Conservation (phyloP, 2,329 filamentous ascomycete genomes). For the Ophiostoma himal-ulmi region DNA sequence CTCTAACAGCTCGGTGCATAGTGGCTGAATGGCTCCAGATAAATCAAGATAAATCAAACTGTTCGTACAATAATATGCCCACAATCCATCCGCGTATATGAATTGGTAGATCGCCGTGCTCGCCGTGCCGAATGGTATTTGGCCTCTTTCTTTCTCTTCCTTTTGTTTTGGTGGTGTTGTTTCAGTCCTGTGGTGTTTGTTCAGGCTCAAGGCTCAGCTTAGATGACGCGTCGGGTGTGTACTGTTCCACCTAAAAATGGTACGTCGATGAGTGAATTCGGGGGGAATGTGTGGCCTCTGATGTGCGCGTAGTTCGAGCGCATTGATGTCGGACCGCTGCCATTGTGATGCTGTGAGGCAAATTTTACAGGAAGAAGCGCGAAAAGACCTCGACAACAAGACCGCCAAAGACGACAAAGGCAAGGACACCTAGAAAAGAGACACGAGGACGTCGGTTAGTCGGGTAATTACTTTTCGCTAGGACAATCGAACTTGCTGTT, state of each 20-base stretch:
- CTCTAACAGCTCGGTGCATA: neutral
- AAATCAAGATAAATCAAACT: slow-evolving; percentile 1
- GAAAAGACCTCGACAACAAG: slow-evolving; percentile 53
- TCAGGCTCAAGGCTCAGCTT: neutral
- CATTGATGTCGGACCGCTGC: neutral
- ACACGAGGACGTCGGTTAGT: slow-evolving; percentile 1
- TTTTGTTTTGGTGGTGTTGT: neutral
- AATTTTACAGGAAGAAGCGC: slow-evolving; percentile 38
- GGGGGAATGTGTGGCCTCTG: neutral
- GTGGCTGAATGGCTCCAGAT: neutral
- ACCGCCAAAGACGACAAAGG: slow-evolving; percentile 56
- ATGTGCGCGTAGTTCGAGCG: neutral
- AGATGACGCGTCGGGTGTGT: neutral
- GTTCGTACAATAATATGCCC: slow-evolving; percentile 1
- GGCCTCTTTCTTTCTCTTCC: neutral
- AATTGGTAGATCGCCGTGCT: neutral
- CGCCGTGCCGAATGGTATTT: neutral
- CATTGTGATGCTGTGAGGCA: neutral
- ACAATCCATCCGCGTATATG: neutral
- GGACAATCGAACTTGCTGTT: neutral
- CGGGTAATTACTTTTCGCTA: neutral
- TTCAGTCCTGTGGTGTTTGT: neutral
- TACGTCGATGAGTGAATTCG: neutral
- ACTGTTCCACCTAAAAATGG: neutral
- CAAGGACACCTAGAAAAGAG: slow-evolving; percentile 46